phyloP scores from a whole-genome alignment of 306 rosid species.

The Luffa aegyptiaca region DNA sequence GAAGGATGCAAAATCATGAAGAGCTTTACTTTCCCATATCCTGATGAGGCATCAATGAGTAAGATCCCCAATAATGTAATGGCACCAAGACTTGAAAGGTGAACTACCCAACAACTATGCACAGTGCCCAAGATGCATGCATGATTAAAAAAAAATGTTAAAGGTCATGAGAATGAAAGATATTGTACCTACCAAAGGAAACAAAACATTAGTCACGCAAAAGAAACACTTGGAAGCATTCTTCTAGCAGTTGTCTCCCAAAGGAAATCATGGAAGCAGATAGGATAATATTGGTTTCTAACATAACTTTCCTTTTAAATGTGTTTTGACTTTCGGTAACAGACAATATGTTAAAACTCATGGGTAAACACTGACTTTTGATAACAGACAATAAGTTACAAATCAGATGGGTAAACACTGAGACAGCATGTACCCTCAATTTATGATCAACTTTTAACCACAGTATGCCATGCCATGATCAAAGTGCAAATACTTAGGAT shows the following conservation, averaged over 20 bases:
- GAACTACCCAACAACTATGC: not conserved
- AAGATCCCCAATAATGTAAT: not conserved
- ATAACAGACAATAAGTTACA: not conserved
- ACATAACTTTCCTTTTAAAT: not conserved
- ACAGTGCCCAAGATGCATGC: not conserved
- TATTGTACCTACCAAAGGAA: not conserved
- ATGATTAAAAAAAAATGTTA: not conserved
- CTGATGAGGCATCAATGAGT: not conserved
- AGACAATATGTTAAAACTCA: not conserved
- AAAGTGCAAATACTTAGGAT: not conserved
- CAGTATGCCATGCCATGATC: constrained; percentile 5
- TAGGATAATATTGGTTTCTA: not conserved
- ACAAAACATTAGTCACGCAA: not conserved
- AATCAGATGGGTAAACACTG: not conserved
- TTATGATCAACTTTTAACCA: not conserved
- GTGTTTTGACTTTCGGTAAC: not conserved
- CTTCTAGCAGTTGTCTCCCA: not conserved
- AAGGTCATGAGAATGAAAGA: not conserved
- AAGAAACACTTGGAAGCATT: not conserved
- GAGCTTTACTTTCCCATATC: not conserved
- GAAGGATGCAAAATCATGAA: not conserved
- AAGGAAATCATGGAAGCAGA: not conserved
- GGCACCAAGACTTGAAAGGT: not conserved
- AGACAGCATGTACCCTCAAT: not conserved
- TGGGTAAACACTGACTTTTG: not conserved